Evolutionary conservation across 2,329 filamentous ascomycete genomes (phyloP), one percentile per base, ranked within the genome.

Genomic region (Cladosporium oxysporum): DNA sequence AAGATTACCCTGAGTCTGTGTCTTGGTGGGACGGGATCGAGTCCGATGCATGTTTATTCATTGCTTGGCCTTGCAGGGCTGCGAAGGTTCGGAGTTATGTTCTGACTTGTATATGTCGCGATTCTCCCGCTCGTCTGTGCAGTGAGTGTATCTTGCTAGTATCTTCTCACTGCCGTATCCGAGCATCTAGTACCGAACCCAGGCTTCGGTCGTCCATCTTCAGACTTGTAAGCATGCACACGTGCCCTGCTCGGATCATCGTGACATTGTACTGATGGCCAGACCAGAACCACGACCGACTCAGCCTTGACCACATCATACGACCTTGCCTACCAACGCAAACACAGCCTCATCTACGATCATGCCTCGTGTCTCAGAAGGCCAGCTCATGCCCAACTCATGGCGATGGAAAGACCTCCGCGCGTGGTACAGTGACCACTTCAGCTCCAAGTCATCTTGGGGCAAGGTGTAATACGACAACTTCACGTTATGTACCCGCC

Each of bases 351-450:
- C 41, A 28, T 16, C 29, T 12, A n/a, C 41, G 31, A n/a, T 18
- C 18, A 65, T 65, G 62, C 62, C 62, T 59, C 62, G 63, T 11
- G 33, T 69, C 14, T 70, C 69, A 18, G 62, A 69, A 55, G 69
- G 67, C 53, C 49, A 66, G 35, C 62, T 69, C 23, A 62, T 69
- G 29, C 67, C 69, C 33, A 64, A 18, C 59, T 69, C 67, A 7
- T 57, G 66, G 33, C 41, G 58, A 26, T 69, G 67, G 69, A 67
- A 67, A 53, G 69, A 70, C 37, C 58, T 70, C 53, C 64, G 68
- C n/a, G 67, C 69, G 5, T 70, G 69, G 69, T 69, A 68, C 33
- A 49, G 55, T 31, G 58, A 68, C 61, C 69, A 70, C 33, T 70
- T 70, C 60, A 63, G 66, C 37, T 57, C 55, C 62, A 65, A 60